Conservation (phyloP, 164 flowering plant species). For the Liquidambar formosana region DNA sequence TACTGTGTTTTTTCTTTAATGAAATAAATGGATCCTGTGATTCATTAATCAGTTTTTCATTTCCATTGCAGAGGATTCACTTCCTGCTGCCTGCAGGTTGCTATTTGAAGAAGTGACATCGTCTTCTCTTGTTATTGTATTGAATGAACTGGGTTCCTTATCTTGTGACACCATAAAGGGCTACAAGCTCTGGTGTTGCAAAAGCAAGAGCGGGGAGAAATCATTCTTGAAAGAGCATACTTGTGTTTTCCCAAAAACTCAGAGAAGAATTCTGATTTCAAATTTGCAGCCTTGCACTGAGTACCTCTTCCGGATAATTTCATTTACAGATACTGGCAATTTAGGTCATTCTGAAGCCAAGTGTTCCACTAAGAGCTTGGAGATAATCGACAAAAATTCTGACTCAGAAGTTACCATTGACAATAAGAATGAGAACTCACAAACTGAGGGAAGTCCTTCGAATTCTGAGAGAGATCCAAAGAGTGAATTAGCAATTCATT, state of each 20-base stretch:
- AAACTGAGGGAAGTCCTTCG: slow-evolving; percentile 39
- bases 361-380: slow-evolving; percentile 89
- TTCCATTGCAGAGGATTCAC: slow-evolving; percentile 74
- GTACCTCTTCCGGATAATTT: slow-evolving; percentile 73
- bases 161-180: slow-evolving; percentile 56
- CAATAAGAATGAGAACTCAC: slow-evolving; percentile 35
- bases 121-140: slow-evolving; percentile 65
- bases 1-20: too few species aligned
- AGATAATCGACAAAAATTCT: slow-evolving; percentile 60
- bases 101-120: slow-evolving; percentile 81
- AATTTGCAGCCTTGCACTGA: slow-evolving; percentile 92
- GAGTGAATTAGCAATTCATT: slow-evolving; percentile 23
- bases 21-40: too few species aligned
- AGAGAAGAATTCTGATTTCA: slow-evolving; percentile 72
- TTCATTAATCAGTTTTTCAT: slow-evolving; percentile 3
- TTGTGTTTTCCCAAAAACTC: slow-evolving; percentile 58
- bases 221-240: slow-evolving; percentile 55
- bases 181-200: slow-evolving; percentile 86
- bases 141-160: slow-evolving; percentile 56
- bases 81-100: slow-evolving; percentile 93
- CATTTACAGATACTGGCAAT: slow-evolving; percentile 78
- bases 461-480: slow-evolving; percentile 34
- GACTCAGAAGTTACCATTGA: slow-evolving; percentile 20
- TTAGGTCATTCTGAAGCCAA: slow-evolving; percentile 88
- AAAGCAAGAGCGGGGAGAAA: slow-evolving; percentile 53